phyloP scores from a whole-genome alignment of 2,329 filamentous ascomycete species.

The Talaromyces pinophilus region DNA sequence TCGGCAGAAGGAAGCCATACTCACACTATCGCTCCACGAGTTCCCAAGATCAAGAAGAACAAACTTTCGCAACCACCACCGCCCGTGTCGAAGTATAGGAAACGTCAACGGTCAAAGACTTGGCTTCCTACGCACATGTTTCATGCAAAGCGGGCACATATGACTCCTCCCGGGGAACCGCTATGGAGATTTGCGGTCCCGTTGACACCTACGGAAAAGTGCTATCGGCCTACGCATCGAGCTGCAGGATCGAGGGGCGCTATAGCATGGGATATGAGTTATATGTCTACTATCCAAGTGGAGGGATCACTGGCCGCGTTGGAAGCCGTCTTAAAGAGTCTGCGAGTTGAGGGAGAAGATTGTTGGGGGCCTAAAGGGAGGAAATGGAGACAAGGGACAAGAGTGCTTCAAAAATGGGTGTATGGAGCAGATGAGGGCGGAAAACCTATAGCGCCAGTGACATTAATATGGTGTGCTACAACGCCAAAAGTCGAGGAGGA shows the following conservation, averaged over 20 bases:
- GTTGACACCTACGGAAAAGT: constrained; percentile 82
- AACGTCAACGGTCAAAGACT: constrained; percentile 82
- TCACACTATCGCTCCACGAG: constrained; percentile 42
- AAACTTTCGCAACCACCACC: constrained; percentile 64
- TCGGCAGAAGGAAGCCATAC: constrained; percentile 32
- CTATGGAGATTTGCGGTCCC: constrained; percentile 91
- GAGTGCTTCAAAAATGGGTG: constrained; percentile 60
- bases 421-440: constrained; percentile 56
- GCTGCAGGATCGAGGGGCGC: constrained; percentile 73
- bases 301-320: constrained; percentile 67
- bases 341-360: constrained; percentile 62
- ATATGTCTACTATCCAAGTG: constrained; percentile 81
- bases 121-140: constrained; percentile 95
- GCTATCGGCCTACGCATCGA: constrained; percentile 83
- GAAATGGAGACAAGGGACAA: constrained; percentile 69
- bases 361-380: constrained; percentile 64
- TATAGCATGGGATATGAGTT: constrained; percentile 91
- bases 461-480: constrained; percentile 70
- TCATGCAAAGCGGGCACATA: constrained; percentile 87
- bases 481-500: constrained; percentile 32
- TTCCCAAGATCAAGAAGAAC: constrained; percentile 70
- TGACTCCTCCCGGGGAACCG: constrained; percentile 75
- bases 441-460: constrained; percentile 69
- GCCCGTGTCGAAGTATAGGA: constrained; percentile 72
- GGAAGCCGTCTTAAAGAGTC: constrained; percentile 62